phyloP scores from a whole-genome alignment of 192 early-diverging fungal genomes.

The Coemansia sp. region DNA sequence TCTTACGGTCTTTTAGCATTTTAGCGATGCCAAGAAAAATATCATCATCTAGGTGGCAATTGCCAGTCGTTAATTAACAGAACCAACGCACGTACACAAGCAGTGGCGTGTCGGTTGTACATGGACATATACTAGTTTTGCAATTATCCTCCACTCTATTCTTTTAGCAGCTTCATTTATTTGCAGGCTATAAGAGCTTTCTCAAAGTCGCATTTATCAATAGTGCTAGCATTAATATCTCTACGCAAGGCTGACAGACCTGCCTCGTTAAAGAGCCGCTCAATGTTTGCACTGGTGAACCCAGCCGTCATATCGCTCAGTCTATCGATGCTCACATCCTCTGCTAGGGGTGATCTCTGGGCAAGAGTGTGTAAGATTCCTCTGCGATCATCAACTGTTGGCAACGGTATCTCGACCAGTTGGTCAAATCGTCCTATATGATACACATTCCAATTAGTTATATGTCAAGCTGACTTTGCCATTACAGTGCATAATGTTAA shows the following conservation, averaged over 20 bases:
- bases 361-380: slow-evolving; percentile 73
- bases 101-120: no score
- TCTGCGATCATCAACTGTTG: slow-evolving; percentile 57
- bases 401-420: slow-evolving; percentile 70
- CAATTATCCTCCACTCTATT: no score
- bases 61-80: no score
- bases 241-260: slow-evolving; percentile 37
- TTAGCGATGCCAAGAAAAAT: no score
- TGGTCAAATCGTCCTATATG: slow-evolving; percentile 80
- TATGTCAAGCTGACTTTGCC: no score
- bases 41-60: no score
- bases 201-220: slow-evolving; percentile 30
- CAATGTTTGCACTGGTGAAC: slow-evolving; percentile 39
- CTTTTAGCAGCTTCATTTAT: background rate
- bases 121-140: no score
- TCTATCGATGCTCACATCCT: slow-evolving; percentile 49
- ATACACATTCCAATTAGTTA: background rate
- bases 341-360: slow-evolving; percentile 56
- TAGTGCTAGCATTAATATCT: background rate
- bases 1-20: slow-evolving; percentile 79
- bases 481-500: no score
- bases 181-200: background rate
- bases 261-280: slow-evolving; percentile 48
- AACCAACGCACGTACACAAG: no score
- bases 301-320: slow-evolving; percentile 35